phyloP scores from a whole-genome alignment of 164 flowering plant species.

The Nymphaea colorata region DNA sequence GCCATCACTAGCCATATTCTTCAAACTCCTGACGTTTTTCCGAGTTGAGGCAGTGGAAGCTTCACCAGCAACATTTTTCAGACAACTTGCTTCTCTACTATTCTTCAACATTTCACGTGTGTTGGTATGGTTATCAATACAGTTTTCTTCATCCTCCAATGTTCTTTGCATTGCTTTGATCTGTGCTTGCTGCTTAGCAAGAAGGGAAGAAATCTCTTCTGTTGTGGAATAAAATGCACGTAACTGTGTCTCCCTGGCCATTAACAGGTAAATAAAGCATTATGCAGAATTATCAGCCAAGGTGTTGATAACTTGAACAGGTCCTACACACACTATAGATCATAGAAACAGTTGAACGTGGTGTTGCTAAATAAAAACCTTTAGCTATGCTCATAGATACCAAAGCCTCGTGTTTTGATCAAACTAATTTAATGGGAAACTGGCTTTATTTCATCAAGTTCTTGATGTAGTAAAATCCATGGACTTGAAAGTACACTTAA shows the following conservation, averaged over 20 bases:
- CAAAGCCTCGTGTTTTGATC: no score
- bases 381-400: no score
- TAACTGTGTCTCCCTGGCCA: conserved; percentile 88
- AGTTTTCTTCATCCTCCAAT: conserved; percentile 89
- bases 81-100: conserved; percentile 10
- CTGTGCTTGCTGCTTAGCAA: conserved; percentile 91
- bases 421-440: no score
- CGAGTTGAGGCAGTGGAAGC: conserved; percentile 40
- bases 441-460: no score
- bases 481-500: no score
- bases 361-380: no score
- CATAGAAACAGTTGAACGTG: no score
- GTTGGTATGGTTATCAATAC: conserved; percentile 35
- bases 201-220: conserved; percentile 70
- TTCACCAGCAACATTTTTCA: conserved; percentile 24
- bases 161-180: conserved; percentile 91
- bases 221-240: conserved; percentile 97
- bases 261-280: neutral
- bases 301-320: no score
- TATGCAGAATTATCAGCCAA: neutral
- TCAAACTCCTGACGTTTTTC: conserved; percentile 20
- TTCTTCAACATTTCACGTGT: conserved; percentile 11
- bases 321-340: no score
- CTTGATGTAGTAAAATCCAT: no score
- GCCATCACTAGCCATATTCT: conserved; percentile 41